Evolutionary conservation across 306 rosid species (phyloP).

Genomic region (Delonix regia): DNA sequence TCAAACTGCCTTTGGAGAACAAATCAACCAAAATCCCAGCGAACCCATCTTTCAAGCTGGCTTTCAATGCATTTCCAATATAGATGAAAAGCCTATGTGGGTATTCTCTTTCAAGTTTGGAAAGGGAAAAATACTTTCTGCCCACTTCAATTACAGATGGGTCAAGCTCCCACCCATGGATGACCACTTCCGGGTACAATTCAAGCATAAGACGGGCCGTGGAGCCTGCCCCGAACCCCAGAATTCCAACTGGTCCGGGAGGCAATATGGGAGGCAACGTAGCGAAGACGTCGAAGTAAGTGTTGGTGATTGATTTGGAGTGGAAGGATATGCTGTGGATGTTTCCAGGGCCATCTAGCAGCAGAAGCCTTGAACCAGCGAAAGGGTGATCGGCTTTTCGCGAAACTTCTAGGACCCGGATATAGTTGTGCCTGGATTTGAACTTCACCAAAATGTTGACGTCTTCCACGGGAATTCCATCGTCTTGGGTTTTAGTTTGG

Average conservation of each 20-base stretch:
- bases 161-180: constrained; percentile 94
- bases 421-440: constrained; percentile 78
- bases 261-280: constrained; percentile 78
- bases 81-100: constrained; percentile 57
- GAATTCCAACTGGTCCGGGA: constrained; percentile 73
- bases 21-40: constrained; percentile 83
- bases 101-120: constrained; percentile 56
- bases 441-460: constrained; percentile 67
- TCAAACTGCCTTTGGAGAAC: constrained; percentile 66
- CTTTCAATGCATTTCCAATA: constrained; percentile 67
- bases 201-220: constrained; percentile 66
- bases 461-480: constrained; percentile 68
- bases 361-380: constrained; percentile 89
- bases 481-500: constrained; percentile 54
- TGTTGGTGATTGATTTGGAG: constrained; percentile 62
- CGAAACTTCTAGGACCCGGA: constrained; percentile 81
- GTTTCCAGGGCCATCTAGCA: constrained; percentile 87
- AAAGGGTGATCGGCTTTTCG: constrained; percentile 80
- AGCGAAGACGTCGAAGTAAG: constrained; percentile 91
- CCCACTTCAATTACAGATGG: constrained; percentile 81
- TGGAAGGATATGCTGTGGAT: constrained; percentile 87
- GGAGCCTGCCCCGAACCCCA: constrained; percentile 91
- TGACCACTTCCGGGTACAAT: constrained; percentile 51
- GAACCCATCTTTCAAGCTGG: constrained; percentile 63
- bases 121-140: constrained; percentile 68